Base-by-base conservation (phyloP, 1,284 basidiomycete species). In the Cystobasidium pallidum region DNA sequence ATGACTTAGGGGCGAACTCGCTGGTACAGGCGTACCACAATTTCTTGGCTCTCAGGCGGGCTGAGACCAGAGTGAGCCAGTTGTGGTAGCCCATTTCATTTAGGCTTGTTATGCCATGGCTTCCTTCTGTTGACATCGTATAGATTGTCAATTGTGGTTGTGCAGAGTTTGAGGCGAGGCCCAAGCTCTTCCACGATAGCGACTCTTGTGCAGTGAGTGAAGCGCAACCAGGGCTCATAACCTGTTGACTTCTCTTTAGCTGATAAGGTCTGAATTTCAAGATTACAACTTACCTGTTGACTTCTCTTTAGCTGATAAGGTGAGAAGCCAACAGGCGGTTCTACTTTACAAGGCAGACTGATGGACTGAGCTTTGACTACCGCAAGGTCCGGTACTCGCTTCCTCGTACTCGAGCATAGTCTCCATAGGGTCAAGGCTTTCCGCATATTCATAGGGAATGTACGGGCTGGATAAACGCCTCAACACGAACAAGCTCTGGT, bases 401-500 rank as follows among this genome's bases (percentile, higher is more conserved):
- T n/a, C n/a, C n/a, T 39, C 36, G 36, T 39, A 6, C 36, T 39
- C 36, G 36, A 39, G 13, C 36, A 7, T 13, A 39, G 36, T 39
- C 36, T 39, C 36, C 36, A 39, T 6, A 39, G 13, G 7, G 36
- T 39, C 36, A 39, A 39, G 36, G 36, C 36, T 39, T 39, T 39
- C 36, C 36, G 36, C 36, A 13, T 39, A 13, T 7, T 39, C 36
- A 6, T 39, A 6, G 13, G 13, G 36, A 39, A 39, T 39, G 7
- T 39, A 39, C 36, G 13, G 36, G 36, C 36, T 39, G 36, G 36
- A 39, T 39, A 39, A 13, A 39, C 36, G 36, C 36, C 36, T 39
- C 45, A 19, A 51, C 7, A 24, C 6, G n/a, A 70, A 34, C 57
- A 54, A 26, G 54, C 58, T 15, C 49, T 57, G 15, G 67, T 70